Evolutionary conservation across 148 eudicot genomes (phyloP), one percentile per base, ranked within the genome.

Genomic region (Rhododendron griersonianum): DNA sequence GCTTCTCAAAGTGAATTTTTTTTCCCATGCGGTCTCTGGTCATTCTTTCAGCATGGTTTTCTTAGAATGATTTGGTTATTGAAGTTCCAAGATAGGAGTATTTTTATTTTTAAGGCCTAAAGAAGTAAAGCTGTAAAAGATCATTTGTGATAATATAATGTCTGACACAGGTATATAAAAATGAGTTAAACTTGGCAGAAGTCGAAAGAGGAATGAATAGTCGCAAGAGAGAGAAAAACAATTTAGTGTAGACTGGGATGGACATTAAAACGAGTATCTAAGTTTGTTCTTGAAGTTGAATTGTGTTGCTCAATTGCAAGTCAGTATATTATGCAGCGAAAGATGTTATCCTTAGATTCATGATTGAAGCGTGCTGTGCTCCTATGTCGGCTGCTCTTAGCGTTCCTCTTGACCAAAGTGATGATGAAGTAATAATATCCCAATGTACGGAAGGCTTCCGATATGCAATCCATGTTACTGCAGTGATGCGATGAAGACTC

Each of bases 311-410:
- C 85, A 81, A 92, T 87, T 94, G 90, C 88, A 98, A 98, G 98
- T 98, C 98, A 89, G 94, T 95, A 87, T 98, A 95, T 91, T 95
- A 94, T 93, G 98, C 98, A 45, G 99, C 98, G 73, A 95, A 98
- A 85, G 98, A 98, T 92, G 96, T 91, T 71, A 94, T 94, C 89
- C 94, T 98, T 65, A 91, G 98, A 84, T 98, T 98, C 94, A 98
- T 98, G 99, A 90, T 98, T 65, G 98, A 98, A 90, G 98, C 89
- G 57, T 98, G 97, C 87, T 95, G 99, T 98, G 99, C 99, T 86
- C 99, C 99, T 79, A 94, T 95, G 99, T 91, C 95, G 93, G 99
- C 99, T 75, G 99, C 99, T 84, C 96, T 98, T 90, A 95, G 98
- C 88, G 99, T 98, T 89, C 96, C 99, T 82, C 96, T 98, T 84